Evolutionary conservation across 768 basidiomycete species (phyloP).

Genomic region (Phlebiopsis gigantea): DNA sequence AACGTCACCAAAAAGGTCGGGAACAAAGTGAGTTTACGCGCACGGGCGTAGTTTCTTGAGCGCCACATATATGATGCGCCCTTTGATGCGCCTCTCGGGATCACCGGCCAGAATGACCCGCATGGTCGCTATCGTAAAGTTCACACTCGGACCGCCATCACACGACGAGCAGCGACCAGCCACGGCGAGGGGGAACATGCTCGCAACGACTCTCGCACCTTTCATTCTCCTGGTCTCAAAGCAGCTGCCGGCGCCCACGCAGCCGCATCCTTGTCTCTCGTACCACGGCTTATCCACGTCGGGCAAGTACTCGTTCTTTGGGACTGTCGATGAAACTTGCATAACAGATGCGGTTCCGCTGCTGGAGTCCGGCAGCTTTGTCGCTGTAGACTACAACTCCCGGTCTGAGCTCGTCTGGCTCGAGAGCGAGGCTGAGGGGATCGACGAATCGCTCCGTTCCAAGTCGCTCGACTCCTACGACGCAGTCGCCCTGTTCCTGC

Average conservation of each 20-base stretch:
- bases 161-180: not conserved
- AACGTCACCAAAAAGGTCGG: not conserved
- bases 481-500: not conserved
- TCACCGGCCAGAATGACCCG: not conserved
- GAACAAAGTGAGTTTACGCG: not conserved
- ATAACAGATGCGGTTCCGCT: not conserved
- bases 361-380: not conserved
- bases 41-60: not conserved
- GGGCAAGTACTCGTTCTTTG: conserved; percentile 7
- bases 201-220: not conserved
- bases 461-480: not conserved
- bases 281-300: conserved; percentile 9
- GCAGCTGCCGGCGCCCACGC: not conserved
- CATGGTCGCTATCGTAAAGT: not conserved
- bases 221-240: not conserved
- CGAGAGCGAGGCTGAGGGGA: conserved; percentile 15
- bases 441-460: conserved; percentile 15
- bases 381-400: no score
- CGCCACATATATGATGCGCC: not conserved
- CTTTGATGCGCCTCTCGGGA: not conserved
- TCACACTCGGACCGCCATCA: not conserved
- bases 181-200: not conserved
- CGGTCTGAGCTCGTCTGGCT: conserved; percentile 8
- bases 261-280: conserved; percentile 1
- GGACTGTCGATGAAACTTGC: conserved; percentile 3